A percentile compares a stretch with the other conserved stretches of the same genome.
Conservation (phyloP, 2,329 filamentous ascomycete genomes). For the Calonectria pteridis region DNA sequence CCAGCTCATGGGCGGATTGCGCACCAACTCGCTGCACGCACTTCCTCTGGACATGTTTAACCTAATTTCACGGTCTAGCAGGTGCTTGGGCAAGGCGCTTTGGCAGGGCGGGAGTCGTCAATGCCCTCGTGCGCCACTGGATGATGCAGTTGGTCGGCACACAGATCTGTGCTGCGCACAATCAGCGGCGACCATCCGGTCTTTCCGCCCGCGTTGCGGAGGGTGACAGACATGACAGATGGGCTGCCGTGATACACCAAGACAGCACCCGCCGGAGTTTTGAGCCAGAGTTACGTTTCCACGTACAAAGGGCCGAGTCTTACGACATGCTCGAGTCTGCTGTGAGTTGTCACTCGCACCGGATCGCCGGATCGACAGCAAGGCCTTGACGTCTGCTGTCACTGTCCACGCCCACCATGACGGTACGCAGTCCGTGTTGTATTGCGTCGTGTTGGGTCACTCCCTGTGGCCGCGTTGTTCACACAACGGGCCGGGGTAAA, state of each 20-base stretch:
- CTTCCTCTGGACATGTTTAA: neutral
- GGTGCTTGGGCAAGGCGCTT: neutral
- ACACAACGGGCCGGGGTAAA: neutral
- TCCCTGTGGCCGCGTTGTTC: neutral
- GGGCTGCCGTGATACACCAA: neutral
- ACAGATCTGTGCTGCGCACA: neutral
- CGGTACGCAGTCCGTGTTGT: neutral
- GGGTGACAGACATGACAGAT: neutral
- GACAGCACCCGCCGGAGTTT: neutral
- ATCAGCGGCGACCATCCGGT: neutral
- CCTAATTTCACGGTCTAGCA: neutral
- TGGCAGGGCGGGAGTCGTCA: slow-evolving; percentile 2
- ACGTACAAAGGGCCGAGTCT: neutral
- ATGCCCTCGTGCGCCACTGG: neutral
- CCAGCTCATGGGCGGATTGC: neutral
- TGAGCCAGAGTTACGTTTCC: neutral
- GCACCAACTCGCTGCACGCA: slow-evolving; percentile 12
- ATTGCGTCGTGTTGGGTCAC: neutral
- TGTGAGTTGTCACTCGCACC: neutral
- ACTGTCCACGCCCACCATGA: neutral
- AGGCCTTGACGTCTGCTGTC: neutral
- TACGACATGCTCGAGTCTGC: neutral
- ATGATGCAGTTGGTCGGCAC: neutral
- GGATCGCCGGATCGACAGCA: slow-evolving; percentile 8
- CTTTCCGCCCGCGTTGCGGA: neutral